A percentile compares a stretch with the other conserved stretches of the same genome.
Conservation (phyloP, 2,329 filamentous ascomycete genomes). For the Arthroderma sp. region DNA sequence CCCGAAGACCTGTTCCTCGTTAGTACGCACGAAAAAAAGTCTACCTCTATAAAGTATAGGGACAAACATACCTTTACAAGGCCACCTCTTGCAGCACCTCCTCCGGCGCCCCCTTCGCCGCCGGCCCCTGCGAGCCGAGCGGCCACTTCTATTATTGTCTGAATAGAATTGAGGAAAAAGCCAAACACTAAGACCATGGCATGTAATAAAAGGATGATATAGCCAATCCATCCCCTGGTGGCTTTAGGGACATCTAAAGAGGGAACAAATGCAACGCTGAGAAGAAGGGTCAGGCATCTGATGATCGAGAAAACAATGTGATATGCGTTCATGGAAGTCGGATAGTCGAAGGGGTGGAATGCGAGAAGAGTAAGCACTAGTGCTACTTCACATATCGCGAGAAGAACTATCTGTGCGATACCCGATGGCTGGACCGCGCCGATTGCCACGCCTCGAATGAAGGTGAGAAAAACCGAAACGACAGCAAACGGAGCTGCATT, state of each 20-base stretch:
- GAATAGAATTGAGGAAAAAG: conserved; percentile 83
- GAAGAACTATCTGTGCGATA: conserved; percentile 79
- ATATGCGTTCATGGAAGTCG: conserved; percentile 95
- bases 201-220: conserved; percentile 77
- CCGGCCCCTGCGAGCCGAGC: conserved; percentile 74
- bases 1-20: conserved; percentile 53
- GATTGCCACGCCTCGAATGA: conserved; percentile 77
- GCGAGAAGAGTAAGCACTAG: conserved; percentile 75
- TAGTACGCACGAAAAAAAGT: not conserved
- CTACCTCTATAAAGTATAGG: not conserved
- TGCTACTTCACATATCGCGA: conserved; percentile 90
- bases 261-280: conserved; percentile 75
- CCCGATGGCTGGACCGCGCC: conserved; percentile 87
- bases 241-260: conserved; percentile 65
- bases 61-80: conserved; percentile 53
- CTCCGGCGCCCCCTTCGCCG: conserved; percentile 47
- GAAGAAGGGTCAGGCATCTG: conserved; percentile 59
- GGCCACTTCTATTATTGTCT: conserved; percentile 78
- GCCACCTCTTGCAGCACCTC: conserved; percentile 60
- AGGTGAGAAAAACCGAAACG: conserved; percentile 70
- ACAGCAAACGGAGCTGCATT: conserved; percentile 82
- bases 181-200: conserved; percentile 74
- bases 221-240: conserved; percentile 87
- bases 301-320: conserved; percentile 72
- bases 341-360: conserved; percentile 76